Evolutionary conservation across 345 rosid genomes (phyloP).

Genomic region (Citrus sinensis): DNA sequence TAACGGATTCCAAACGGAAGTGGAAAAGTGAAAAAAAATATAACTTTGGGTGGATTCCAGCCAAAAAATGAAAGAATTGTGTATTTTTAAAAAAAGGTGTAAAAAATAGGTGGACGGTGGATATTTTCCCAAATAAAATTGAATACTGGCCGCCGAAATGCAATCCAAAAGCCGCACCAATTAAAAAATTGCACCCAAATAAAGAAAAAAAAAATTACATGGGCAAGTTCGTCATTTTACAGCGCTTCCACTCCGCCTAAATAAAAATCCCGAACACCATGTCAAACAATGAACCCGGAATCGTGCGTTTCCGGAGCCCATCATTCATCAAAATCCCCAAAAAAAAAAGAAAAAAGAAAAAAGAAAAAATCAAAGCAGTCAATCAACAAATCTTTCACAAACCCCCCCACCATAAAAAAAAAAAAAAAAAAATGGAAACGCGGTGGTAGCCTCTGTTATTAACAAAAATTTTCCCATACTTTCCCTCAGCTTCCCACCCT

Average conservation of each 20-base stretch:
- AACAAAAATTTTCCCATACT: not conserved
- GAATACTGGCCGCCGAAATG: not conserved
- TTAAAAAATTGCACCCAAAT: not conserved
- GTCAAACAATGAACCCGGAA: not conserved
- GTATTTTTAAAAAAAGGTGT: too few relatives aligned
- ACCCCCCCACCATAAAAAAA: not conserved
- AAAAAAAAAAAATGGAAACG: not conserved
- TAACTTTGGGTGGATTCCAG: too few relatives aligned
- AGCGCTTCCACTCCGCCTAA: not conserved
- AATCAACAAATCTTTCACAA: not conserved
- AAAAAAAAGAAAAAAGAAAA: not conserved
- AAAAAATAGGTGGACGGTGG: too few relatives aligned
- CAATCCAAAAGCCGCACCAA: not conserved
- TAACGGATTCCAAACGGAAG: too few relatives aligned
- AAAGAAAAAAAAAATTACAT: not conserved
- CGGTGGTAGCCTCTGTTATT: not conserved
- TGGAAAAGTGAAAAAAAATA: too few relatives aligned
- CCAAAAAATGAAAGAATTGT: too few relatives aligned
- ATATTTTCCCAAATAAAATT: not conserved
- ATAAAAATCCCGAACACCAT: not conserved
- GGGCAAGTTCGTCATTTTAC: not conserved
- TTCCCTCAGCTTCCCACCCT: not conserved
- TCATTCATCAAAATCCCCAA: too few relatives aligned
- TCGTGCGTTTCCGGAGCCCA: not conserved
- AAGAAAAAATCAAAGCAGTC: not conserved